Evolutionary conservation across 2,329 filamentous ascomycete species (phyloP).

Genomic region (Tolypocladium guangdongense): DNA sequence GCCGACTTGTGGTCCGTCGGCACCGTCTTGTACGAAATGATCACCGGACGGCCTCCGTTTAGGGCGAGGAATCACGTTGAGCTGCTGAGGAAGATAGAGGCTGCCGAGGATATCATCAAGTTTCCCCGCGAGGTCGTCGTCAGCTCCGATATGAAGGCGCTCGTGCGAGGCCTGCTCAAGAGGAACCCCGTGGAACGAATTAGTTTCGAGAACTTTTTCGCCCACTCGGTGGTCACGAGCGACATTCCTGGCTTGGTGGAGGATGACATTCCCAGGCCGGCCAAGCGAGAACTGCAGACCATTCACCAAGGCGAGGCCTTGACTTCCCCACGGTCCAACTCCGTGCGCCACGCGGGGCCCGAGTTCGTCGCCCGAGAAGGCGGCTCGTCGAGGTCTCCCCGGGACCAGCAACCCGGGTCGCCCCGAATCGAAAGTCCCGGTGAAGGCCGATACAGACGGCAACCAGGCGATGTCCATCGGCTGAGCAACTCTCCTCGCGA

Average conservation of each 20-base stretch:
- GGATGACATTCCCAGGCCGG: slow-evolving; percentile 52
- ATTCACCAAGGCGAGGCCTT: slow-evolving; percentile 19
- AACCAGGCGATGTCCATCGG: slow-evolving; percentile 17
- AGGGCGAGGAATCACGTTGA: slow-evolving; percentile 91
- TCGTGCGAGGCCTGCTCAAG: slow-evolving; percentile 75
- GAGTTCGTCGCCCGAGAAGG: slow-evolving; percentile 21
- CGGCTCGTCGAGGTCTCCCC: slow-evolving; percentile 26
- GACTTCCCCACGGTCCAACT: slow-evolving; percentile 12
- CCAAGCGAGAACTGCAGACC: slow-evolving; percentile 22
- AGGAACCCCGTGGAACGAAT: slow-evolving; percentile 76
- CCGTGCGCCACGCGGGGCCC: slow-evolving; percentile 26
- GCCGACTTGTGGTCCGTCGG: slow-evolving; percentile 97
- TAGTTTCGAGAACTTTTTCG: slow-evolving; percentile 79
- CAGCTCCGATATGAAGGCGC: slow-evolving; percentile 64
- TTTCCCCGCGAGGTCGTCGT: slow-evolving; percentile 66
- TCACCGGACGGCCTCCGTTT: slow-evolving; percentile 82
- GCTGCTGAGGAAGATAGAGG: slow-evolving; percentile 82
- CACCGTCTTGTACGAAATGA: slow-evolving; percentile 92
- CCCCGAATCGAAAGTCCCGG: slow-evolving; percentile 33
- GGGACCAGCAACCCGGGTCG: slow-evolving; percentile 28
- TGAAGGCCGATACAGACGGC: slow-evolving; percentile 22
- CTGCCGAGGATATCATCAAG: slow-evolving; percentile 71
- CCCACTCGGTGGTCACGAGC: slow-evolving; percentile 57
- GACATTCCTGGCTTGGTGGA: slow-evolving; percentile 73
- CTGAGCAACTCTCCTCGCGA: slow-evolving; percentile 34